These are phyloP conservation scores for Kodamaea fukazawae DNA, from an alignment of 805 yeast genomes.

Conservation along the genomic window DNA sequence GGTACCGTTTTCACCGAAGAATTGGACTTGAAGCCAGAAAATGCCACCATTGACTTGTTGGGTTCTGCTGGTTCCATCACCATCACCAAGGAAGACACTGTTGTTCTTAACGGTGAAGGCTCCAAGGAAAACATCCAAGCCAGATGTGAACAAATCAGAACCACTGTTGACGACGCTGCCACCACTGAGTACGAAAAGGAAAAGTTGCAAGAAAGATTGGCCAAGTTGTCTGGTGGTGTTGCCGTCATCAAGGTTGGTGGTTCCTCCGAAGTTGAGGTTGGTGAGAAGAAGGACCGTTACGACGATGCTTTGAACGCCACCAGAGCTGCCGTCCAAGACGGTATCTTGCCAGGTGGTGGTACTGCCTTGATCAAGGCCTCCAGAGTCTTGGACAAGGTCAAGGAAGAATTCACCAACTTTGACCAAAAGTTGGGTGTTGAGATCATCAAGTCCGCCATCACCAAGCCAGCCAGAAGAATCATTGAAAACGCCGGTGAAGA, in stretches of 20 bases:
- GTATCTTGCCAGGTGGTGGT: slow-evolving; percentile 99
- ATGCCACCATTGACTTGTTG: slow-evolving; percentile 83
- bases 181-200: slow-evolving; percentile 93
- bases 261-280: slow-evolving; percentile 93
- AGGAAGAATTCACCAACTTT: slow-evolving; percentile 70
- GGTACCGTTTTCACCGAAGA: slow-evolving; percentile 93
- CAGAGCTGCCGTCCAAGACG: slow-evolving; percentile 98
- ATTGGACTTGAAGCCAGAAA: slow-evolving; percentile 91
- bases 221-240: slow-evolving; percentile 96
- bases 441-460: slow-evolving; percentile 87
- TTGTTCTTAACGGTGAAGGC: slow-evolving; percentile 90
- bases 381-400: slow-evolving; percentile 63
- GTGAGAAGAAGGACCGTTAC: slow-evolving; percentile 98
- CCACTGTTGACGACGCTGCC: slow-evolving; percentile 66
- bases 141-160: slow-evolving; percentile 93
- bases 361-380: slow-evolving; percentile 95
- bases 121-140: slow-evolving; percentile 71
- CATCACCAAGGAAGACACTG: slow-evolving; percentile 93
- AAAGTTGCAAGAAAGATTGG: slow-evolving; percentile 94
- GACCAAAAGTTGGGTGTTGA: slow-evolving; percentile 96
- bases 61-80: slow-evolving; percentile 92
- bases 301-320: slow-evolving; percentile 98
- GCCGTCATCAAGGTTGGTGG: slow-evolving; percentile 98
- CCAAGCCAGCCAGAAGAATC: slow-evolving; percentile 93
- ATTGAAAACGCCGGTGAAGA: slow-evolving; percentile 97